Percentiles rank a stretch among this genome's conserved stretches.
Evolutionary conservation across 305 asterid species (phyloP).

Genomic region (Plantago lanceolata): DNA sequence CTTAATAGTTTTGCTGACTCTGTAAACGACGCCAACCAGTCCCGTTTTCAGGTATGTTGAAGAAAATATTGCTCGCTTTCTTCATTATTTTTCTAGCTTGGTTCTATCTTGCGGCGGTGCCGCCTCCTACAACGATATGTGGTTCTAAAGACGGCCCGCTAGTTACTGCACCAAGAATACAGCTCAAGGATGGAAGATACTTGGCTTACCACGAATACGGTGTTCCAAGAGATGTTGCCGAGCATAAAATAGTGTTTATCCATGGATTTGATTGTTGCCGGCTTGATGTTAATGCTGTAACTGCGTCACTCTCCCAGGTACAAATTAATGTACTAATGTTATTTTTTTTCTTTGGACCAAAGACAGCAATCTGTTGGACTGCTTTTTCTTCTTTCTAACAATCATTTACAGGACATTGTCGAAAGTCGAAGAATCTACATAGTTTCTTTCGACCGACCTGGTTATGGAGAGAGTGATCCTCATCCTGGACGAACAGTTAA

Average conservation of each 20-base stretch:
- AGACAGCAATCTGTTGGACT: too few species aligned
- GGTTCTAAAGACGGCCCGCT: slow-evolving; percentile 52
- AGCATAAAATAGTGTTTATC: slow-evolving; percentile 39
- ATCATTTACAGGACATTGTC: slow-evolving; percentile 36
- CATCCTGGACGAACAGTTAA: slow-evolving; percentile 44
- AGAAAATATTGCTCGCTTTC: slow-evolving; percentile 33
- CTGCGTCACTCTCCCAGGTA: slow-evolving; percentile 42
- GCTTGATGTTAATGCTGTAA: slow-evolving; percentile 35
- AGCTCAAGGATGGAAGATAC: slow-evolving; percentile 50
- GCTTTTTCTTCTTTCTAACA: not conserved
- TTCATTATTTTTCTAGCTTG: slow-evolving; percentile 42
- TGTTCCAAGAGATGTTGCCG: slow-evolving; percentile 42
- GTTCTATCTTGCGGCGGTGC: slow-evolving; percentile 41
- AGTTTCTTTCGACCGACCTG: slow-evolving; percentile 77
- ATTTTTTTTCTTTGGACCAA: too few species aligned
- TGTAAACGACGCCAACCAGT: too few species aligned
- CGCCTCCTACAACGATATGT: slow-evolving; percentile 43
- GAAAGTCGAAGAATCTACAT: slow-evolving; percentile 53
- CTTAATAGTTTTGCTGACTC: too few species aligned
- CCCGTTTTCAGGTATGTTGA: slow-evolving; percentile 35
- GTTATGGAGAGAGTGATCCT: slow-evolving; percentile 90
- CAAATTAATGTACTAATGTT: too few species aligned
- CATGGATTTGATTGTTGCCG: slow-evolving; percentile 50
- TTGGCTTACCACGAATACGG: slow-evolving; percentile 54
- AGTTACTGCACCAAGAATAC: slow-evolving; percentile 46